Percentiles rank a stretch among this genome's conserved stretches.
Conservation (phyloP, 2,329 filamentous ascomycete genomes). For the Botrytis cinerea region DNA sequence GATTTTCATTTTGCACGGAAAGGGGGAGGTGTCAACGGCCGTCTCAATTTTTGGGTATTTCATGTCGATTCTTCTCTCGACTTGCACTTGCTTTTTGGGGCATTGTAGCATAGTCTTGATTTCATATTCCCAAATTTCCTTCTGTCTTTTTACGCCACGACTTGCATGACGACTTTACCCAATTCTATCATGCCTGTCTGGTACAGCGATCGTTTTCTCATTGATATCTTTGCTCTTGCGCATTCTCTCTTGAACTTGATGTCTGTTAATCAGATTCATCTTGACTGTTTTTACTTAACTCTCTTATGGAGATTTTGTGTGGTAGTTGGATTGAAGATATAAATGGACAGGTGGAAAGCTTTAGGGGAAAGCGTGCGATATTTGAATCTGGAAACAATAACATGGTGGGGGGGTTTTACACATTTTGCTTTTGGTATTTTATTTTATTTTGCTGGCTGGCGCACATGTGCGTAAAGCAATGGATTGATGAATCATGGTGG, state of each 20-base stretch:
- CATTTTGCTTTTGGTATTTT: constrained; percentile 30
- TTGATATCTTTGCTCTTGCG: constrained; percentile 28
- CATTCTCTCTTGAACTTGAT: constrained; percentile 27
- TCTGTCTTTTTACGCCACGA: constrained; percentile 46
- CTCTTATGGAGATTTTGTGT: constrained; percentile 34
- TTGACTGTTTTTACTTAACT: constrained; percentile 32
- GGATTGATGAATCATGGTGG: constrained; percentile 36
- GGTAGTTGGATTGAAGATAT: constrained; percentile 30
- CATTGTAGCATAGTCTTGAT: constrained; percentile 20
- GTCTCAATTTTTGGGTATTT: constrained; percentile 41
- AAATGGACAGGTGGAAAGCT: constrained; percentile 29
- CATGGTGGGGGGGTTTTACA: constrained; percentile 24
- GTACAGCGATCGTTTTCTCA: constrained; percentile 55
- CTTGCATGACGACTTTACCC: constrained; percentile 56
- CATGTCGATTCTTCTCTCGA: constrained; percentile 44
- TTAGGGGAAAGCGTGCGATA: constrained; percentile 21
- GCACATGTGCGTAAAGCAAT: constrained; percentile 27
- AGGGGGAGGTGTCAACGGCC: constrained; percentile 42
- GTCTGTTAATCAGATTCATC: constrained; percentile 25
- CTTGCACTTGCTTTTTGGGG: constrained; percentile 34
- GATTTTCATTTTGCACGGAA: constrained; percentile 36
- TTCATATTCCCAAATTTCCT: constrained; percentile 39
- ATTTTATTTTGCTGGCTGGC: constrained; percentile 34
- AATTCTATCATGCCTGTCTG: constrained; percentile 59
- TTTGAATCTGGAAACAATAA: constrained; percentile 27